These are phyloP conservation scores for Vitis riparia DNA, from an alignment of 164 flowering plant species.

Conservation along the genomic window DNA sequence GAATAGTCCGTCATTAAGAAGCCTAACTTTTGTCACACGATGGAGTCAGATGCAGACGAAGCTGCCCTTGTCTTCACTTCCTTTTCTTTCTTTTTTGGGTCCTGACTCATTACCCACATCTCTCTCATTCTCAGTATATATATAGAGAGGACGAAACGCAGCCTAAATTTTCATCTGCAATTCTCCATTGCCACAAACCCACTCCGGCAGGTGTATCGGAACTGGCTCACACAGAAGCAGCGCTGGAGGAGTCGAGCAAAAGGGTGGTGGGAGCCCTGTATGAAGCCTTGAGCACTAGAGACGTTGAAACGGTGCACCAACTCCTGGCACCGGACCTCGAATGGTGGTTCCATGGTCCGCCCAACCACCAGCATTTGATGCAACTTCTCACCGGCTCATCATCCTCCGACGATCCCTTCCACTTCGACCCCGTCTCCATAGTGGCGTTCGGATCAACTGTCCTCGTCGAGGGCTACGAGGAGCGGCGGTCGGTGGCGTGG, in stretches of 20 bases:
- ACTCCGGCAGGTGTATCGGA: neutral
- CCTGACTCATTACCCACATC: too few relatives aligned
- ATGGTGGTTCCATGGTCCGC: slow-evolving; percentile 61
- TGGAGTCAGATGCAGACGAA: too few relatives aligned
- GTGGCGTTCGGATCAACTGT: slow-evolving; percentile 44
- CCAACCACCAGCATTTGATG: slow-evolving; percentile 40
- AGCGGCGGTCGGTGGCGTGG: slow-evolving; percentile 41
- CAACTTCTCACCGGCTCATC: slow-evolving; percentile 39
- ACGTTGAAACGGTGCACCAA: slow-evolving; percentile 26
- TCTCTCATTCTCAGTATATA: too few relatives aligned
- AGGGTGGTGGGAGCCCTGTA: slow-evolving; percentile 32
- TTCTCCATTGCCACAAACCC: too few relatives aligned
- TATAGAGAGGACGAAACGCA: too few relatives aligned
- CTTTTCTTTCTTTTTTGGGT: too few relatives aligned
- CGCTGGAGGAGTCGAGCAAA: slow-evolving; percentile 14
- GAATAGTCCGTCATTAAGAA: too few relatives aligned
- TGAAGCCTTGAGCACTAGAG: slow-evolving; percentile 28
- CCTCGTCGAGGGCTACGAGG: slow-evolving; percentile 58
- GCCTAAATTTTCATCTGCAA: too few relatives aligned
- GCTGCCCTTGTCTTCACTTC: too few relatives aligned
- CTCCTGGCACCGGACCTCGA: slow-evolving; percentile 41
- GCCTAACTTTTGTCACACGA: too few relatives aligned
- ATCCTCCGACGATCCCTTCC: slow-evolving; percentile 10
- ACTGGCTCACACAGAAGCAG: slow-evolving; percentile 24
- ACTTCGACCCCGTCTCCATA: slow-evolving; percentile 37